phyloP scores from a whole-genome alignment of 371 early-diverging fungal species.

The Mucor mucedo region DNA sequence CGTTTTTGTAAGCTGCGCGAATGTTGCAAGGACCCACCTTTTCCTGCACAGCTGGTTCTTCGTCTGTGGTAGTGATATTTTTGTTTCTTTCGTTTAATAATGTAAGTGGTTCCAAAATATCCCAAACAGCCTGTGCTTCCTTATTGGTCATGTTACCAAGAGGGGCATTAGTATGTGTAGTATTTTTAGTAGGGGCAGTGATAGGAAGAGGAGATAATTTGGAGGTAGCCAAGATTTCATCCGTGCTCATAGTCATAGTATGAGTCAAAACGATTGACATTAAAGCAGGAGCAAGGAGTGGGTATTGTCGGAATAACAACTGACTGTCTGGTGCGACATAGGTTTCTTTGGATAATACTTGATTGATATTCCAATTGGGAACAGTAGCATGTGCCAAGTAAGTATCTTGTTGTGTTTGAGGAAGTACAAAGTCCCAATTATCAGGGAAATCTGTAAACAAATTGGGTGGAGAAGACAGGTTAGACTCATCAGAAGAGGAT shows the following conservation, averaged over 20 bases:
- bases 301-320: constrained; percentile 31
- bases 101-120: constrained; percentile 26
- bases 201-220: constrained; percentile 19
- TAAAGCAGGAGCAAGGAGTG: constrained; percentile 49
- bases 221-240: constrained; percentile 36
- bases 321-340: neutral
- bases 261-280: constrained; percentile 52
- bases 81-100: constrained; percentile 21
- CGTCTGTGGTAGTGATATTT: neutral
- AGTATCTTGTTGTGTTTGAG: constrained; percentile 23
- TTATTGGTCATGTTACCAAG: constrained; percentile 12
- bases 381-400: constrained; percentile 47
- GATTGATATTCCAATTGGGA: constrained; percentile 47
- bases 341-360: constrained; percentile 33
- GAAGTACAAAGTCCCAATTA: constrained; percentile 33
- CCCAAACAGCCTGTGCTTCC: constrained; percentile 27
- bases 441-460: constrained; percentile 30
- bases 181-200: neutral
- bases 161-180: constrained; percentile 1
- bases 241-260: constrained; percentile 50
- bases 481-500: constrained; percentile 33
- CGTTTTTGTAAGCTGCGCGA: neutral
- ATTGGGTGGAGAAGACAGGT: constrained; percentile 34
- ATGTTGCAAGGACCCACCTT: neutral
- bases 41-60: neutral